Conservation (phyloP, 208 protist species). For the Spongospora subterranea region DNA sequence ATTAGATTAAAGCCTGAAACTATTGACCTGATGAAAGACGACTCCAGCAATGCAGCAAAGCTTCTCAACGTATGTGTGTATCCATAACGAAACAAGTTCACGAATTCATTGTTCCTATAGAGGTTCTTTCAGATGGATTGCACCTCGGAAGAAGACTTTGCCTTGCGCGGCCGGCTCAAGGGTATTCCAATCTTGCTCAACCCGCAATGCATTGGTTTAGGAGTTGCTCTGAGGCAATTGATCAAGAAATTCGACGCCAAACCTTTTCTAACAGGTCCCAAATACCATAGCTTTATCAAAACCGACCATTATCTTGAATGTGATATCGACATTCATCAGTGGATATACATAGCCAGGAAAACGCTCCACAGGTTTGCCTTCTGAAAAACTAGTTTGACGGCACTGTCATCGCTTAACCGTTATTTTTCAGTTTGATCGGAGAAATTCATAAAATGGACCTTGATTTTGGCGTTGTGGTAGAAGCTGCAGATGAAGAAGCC, state of each 20-base stretch:
- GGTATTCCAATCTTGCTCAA: constrained; percentile 20
- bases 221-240: neutral
- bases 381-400: neutral
- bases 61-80: neutral
- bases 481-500: neutral
- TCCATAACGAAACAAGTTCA: neutral
- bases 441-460: constrained; percentile 22
- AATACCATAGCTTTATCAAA: constrained; percentile 11
- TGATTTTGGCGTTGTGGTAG: constrained; percentile 25
- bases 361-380: neutral
- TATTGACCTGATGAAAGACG: neutral
- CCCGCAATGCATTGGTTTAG: neutral
- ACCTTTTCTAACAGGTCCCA: constrained; percentile 25
- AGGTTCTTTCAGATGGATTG: constrained; percentile 32
- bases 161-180: neutral
- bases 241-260: constrained; percentile 7
- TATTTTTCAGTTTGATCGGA: neutral
- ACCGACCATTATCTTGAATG: constrained; percentile 11
- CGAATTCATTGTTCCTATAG: neutral
- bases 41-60: neutral
- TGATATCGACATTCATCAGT: constrained; percentile 47
- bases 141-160: neutral
- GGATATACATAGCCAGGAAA: neutral
- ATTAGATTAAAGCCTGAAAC: neutral
- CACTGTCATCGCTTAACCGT: neutral